Conservation (phyloP, 78 protist genomes). For the Abeoforma whisleri region DNA sequence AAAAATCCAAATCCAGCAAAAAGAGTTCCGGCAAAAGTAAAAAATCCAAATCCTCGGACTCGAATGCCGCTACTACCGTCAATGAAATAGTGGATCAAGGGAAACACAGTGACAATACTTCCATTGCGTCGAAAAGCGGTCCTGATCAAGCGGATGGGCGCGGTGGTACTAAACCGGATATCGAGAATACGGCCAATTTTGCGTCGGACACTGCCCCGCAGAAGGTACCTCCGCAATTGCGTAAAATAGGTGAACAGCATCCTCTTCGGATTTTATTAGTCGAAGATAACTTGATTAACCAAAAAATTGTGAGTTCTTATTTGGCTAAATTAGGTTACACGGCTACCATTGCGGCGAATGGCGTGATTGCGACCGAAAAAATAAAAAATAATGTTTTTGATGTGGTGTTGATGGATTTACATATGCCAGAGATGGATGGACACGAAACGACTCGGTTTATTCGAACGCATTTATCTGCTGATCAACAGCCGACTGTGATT, state of each 20-base stretch:
- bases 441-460: constrained; percentile 9
- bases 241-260: constrained; percentile 16
- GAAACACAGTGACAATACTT: too few species aligned
- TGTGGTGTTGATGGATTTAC: constrained; percentile 5
- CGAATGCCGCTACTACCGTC: too few species aligned
- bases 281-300: constrained; percentile 21
- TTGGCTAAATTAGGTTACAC: background rate
- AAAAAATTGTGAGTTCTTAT: background rate
- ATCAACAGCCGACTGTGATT: constrained; percentile 24
- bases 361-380: background rate
- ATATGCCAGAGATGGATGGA: constrained; percentile 29
- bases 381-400: too few species aligned
- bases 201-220: constrained; percentile 27
- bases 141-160: too few species aligned
- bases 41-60: too few species aligned
- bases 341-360: background rate
- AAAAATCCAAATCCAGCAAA: too few species aligned
- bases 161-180: constrained; percentile 11
- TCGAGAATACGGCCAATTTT: constrained; percentile 11
- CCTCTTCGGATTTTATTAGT: constrained; percentile 38
- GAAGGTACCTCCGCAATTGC: constrained; percentile 2
- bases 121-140: too few species aligned
- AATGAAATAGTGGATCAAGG: too few species aligned
- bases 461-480: background rate
- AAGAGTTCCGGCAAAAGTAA: too few species aligned